Conservation (phyloP, 78 protist species). For the Dictyostelium firmibasis region DNA sequence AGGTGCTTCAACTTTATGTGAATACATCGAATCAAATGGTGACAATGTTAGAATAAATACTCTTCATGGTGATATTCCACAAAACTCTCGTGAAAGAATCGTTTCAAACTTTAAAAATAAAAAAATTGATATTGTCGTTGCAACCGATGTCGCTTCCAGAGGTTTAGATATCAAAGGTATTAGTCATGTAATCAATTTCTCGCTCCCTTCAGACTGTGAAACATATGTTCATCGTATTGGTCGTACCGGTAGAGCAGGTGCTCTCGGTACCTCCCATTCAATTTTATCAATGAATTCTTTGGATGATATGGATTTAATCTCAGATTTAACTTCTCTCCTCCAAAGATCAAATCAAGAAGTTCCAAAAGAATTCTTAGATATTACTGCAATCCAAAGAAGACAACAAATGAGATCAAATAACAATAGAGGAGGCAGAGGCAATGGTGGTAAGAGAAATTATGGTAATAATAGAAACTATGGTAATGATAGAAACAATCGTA, state of each 20-base stretch:
- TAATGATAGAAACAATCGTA: neutral
- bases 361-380: neutral
- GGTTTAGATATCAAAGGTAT: conserved; percentile 98
- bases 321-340: conserved; percentile 46
- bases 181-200: conserved; percentile 98
- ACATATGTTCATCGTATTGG: conserved; percentile 97
- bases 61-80: conserved; percentile 97
- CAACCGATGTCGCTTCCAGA: conserved; percentile 98
- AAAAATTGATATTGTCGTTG: conserved; percentile 91
- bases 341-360: conserved; percentile 11
- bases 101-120: conserved; percentile 35
- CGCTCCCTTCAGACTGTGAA: conserved; percentile 95
- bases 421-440: neutral
- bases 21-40: conserved; percentile 56
- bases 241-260: conserved; percentile 90
- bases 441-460: neutral
- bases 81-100: conserved; percentile 43
- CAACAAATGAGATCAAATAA: neutral
- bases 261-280: conserved; percentile 92
- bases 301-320: conserved; percentile 91
- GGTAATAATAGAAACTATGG: neutral
- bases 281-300: conserved; percentile 94
- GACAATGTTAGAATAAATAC: conserved; percentile 46
- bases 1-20: conserved; percentile 87
- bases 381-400: neutral